phyloP scores from a whole-genome alignment of 768 basidiomycete genomes.

The Tulasnella calospora region DNA sequence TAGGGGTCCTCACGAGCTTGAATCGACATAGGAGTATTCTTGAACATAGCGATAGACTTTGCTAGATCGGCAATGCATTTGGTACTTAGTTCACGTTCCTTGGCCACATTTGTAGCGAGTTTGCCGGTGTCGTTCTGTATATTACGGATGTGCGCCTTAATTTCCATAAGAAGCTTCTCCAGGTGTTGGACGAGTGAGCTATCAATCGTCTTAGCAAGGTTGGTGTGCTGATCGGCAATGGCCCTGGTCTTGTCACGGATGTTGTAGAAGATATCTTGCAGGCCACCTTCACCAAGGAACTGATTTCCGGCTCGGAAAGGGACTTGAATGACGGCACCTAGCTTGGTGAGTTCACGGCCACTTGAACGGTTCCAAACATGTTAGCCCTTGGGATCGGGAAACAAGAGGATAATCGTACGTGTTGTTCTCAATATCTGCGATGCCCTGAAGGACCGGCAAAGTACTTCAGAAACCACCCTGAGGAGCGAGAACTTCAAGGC shows the following conservation, averaged over 20 bases:
- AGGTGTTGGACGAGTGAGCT: conserved; percentile 96
- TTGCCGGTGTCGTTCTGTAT: conserved; percentile 95
- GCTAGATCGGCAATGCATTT: conserved; percentile 83
- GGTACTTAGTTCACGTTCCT: conserved; percentile 84
- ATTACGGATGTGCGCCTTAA: conserved; percentile 97
- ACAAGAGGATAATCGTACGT: conserved; percentile 37
- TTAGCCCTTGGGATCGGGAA: background rate
- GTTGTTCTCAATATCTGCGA: conserved; percentile 90
- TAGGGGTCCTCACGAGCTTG: conserved; percentile 78
- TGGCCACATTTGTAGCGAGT: conserved; percentile 83
- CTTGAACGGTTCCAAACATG: background rate
- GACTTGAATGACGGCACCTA: conserved; percentile 93
- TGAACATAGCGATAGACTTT: conserved; percentile 80
- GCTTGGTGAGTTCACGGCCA: conserved; percentile 85
- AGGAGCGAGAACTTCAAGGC: background rate
- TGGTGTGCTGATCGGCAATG: conserved; percentile 95
- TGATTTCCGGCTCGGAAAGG: conserved; percentile 94
- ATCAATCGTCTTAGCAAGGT: conserved; percentile 92
- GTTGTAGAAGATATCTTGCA: conserved; percentile 90
- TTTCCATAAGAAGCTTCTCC: conserved; percentile 88
- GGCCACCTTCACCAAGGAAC: conserved; percentile 94
- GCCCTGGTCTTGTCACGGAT: conserved; percentile 89
- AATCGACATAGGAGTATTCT: conserved; percentile 89
- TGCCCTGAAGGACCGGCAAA: conserved; percentile 38
- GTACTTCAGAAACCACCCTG: background rate